Evolutionary conservation across 768 basidiomycete species (phyloP).

Genomic region (Boletus eberwhitei): DNA sequence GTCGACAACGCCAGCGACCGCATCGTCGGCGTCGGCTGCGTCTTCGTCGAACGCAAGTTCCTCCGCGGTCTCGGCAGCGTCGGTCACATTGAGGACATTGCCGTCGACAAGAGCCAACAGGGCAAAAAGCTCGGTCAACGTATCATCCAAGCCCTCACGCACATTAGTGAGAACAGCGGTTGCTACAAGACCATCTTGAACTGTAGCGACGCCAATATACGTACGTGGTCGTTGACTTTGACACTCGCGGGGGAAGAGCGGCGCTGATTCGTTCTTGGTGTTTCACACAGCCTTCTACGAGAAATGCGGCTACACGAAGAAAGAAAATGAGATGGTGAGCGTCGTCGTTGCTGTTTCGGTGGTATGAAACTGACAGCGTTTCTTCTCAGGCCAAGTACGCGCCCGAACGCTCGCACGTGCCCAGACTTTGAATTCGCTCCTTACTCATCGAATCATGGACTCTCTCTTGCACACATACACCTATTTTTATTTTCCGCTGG

Average conservation of each 20-base stretch:
- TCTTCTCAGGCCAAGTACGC: slow-evolving; percentile 55
- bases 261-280: slow-evolving; percentile 3
- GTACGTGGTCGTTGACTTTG: slow-evolving; percentile 48
- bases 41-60: slow-evolving; percentile 95
- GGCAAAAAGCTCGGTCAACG: slow-evolving; percentile 89
- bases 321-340: slow-evolving; percentile 89
- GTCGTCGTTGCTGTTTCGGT: neutral
- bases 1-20: slow-evolving; percentile 68
- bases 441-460: slow-evolving; percentile 6
- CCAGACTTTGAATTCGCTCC: slow-evolving; percentile 19
- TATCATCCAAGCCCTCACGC: slow-evolving; percentile 82
- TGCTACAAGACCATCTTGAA: slow-evolving; percentile 98
- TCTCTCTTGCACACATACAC: neutral
- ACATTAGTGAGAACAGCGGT: slow-evolving; percentile 74
- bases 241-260: neutral
- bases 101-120: slow-evolving; percentile 83
- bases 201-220: slow-evolving; percentile 86
- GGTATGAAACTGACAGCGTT: slow-evolving; percentile 6
- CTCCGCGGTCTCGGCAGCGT: slow-evolving; percentile 78
- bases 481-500: slow-evolving; percentile 1
- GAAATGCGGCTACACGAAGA: slow-evolving; percentile 90
- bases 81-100: slow-evolving; percentile 98
- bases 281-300: slow-evolving; percentile 80
- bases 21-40: slow-evolving; percentile 79
- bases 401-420: slow-evolving; percentile 32